Base-by-base conservation (phyloP, 257 asterid species). In the Gardenia jasminoides region DNA sequence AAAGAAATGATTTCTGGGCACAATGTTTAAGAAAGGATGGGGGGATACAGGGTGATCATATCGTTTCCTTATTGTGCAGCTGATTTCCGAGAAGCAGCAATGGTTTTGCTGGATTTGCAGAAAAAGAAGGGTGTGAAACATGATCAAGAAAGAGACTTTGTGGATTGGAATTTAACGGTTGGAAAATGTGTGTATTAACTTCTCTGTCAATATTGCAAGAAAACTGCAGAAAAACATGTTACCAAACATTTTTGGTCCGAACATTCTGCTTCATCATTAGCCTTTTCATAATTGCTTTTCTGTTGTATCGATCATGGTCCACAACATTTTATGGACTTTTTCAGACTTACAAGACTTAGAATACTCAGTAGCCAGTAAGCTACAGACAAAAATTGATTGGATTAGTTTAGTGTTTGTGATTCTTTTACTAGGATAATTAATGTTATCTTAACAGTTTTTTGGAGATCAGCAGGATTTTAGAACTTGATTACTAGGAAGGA, bases 121-220 rank as follows among this genome's bases (percentile, higher is more conserved):
- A 16, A 70, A 19, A 16, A 58, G 67, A 41, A 36, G 4, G 26
- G 41, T n/a, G 33, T 41, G 56, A 43, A 24, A 44, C 26, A 43
- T 76, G 79, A 41, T 43, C 36, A 66, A 71, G 64, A 70, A 68
- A 65, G 41, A 24, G 66, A 66, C 71, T 50, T 43, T n/a, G 26
- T 33, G 69, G 33, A 6, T 72, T 77, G 86, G 86, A 46, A 70
- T 56, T 54, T 79, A 76, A 75, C 79, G 76, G 83, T 79, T 52
- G 46, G 83, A 31, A 77, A 56, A 33, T 31, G 10, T 79, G 65
- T 31, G 28, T 16, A 61, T 10, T 20, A 46, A 72, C 68, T 70
- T 66, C 41, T 19, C 54, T 28, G 64, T 65, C 73, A 30, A 44
- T 10, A 16, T 46, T 46, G 64, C 5, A 46, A 44, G 58, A 72